Percentiles rank a stretch among this genome's conserved stretches.
Conservation (phyloP, 306 rosid genomes). For the Betula pendula region DNA sequence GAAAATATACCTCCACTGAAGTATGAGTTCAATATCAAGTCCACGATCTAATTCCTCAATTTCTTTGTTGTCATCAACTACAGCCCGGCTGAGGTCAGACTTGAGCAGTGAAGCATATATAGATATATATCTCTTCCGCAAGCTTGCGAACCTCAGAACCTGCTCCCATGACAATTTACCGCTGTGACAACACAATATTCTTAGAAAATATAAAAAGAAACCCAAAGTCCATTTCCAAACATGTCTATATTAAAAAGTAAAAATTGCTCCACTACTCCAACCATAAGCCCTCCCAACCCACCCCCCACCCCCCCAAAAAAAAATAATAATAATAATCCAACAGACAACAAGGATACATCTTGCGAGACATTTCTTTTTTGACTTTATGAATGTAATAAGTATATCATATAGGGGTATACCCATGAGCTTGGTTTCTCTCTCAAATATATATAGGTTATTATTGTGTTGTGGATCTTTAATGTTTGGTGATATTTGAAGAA, state of each 20-base stretch:
- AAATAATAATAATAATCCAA: not conserved
- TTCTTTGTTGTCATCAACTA: slow-evolving; percentile 67
- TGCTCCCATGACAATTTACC: slow-evolving; percentile 97
- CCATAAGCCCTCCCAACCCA: not conserved
- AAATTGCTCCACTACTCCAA: slow-evolving; percentile 2
- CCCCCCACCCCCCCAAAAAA: too few relatives aligned
- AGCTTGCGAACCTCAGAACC: slow-evolving; percentile 77
- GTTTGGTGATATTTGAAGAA: too few relatives aligned
- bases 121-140: slow-evolving; percentile 81
- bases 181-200: slow-evolving; percentile 51
- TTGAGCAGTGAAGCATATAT: slow-evolving; percentile 85
- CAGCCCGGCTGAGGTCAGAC: slow-evolving; percentile 72
- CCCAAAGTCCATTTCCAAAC: not conserved
- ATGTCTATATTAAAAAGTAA: not conserved
- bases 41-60: slow-evolving; percentile 83
- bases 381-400: not conserved
- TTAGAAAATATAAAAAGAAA: slow-evolving; percentile 18
- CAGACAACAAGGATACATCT: not conserved
- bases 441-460: too few relatives aligned
- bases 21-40: slow-evolving; percentile 85
- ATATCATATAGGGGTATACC: too few relatives aligned
- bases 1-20: slow-evolving; percentile 87
- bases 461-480: too few relatives aligned
- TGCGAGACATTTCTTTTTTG: not conserved
- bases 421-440: too few relatives aligned